phyloP scores from a whole-genome alignment of 371 early-diverging fungal genomes.

The Entomophthora muscae region DNA sequence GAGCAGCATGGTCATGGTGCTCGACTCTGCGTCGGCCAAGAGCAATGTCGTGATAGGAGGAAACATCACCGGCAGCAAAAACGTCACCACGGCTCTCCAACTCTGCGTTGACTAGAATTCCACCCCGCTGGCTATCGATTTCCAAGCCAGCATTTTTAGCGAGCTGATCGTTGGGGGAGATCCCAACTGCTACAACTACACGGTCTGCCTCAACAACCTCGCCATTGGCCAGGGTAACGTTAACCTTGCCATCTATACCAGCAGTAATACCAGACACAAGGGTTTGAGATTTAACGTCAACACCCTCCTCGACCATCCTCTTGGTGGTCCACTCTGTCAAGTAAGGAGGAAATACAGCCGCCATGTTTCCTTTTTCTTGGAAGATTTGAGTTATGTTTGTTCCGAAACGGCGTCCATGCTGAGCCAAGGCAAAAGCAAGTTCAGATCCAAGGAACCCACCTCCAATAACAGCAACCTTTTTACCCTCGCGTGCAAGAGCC shows the following conservation, averaged over 20 bases:
- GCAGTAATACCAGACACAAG: slow-evolving; percentile 21
- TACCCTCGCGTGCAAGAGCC: slow-evolving; percentile 21
- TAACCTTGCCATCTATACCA: slow-evolving; percentile 24
- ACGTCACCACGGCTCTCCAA: slow-evolving; percentile 52
- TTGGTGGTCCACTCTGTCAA: slow-evolving; percentile 49
- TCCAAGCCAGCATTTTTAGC: slow-evolving; percentile 50
- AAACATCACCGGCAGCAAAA: slow-evolving; percentile 58
- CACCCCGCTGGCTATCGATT: slow-evolving; percentile 40
- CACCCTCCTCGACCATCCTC: slow-evolving; percentile 38
- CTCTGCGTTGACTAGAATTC: slow-evolving; percentile 57
- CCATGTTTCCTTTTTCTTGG: slow-evolving; percentile 59
- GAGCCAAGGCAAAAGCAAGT: slow-evolving; percentile 43
- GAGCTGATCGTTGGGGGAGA: slow-evolving; percentile 44
- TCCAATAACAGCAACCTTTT: slow-evolving; percentile 46
- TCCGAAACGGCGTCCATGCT: slow-evolving; percentile 27
- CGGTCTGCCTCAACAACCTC: slow-evolving; percentile 33
- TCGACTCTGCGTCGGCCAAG: slow-evolving; percentile 60
- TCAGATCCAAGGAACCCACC: slow-evolving; percentile 66
- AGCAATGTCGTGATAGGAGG: slow-evolving; percentile 51
- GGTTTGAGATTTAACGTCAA: slow-evolving; percentile 29
- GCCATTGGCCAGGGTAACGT: slow-evolving; percentile 25
- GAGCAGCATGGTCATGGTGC: slow-evolving; percentile 54
- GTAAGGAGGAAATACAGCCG: slow-evolving; percentile 47
- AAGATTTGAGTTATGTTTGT: slow-evolving; percentile 46
- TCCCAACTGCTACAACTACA: slow-evolving; percentile 52